These are phyloP conservation scores for Priceomyces medius DNA, from an alignment of 805 yeast species.

Conservation along the genomic window DNA sequence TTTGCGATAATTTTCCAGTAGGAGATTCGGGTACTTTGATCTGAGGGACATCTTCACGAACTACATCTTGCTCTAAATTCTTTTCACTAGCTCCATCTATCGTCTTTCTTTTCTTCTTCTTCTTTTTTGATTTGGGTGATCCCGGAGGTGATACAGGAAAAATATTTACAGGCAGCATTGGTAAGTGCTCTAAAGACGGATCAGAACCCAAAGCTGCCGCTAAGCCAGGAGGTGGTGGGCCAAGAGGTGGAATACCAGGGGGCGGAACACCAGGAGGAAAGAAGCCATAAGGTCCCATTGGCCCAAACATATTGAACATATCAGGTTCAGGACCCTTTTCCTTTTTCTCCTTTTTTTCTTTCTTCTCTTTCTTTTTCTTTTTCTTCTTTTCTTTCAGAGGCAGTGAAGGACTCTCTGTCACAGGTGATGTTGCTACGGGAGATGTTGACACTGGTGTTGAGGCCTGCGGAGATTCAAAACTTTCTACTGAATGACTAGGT, in stretches of 20 bases:
- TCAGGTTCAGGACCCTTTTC: not conserved
- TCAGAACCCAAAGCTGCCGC: not conserved
- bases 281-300: slow-evolving; percentile 1
- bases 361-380: slow-evolving; percentile 2
- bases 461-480: not conserved
- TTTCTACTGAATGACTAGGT: not conserved
- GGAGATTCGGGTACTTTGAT: not conserved
- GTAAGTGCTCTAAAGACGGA: slow-evolving; percentile 4
- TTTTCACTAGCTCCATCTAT: not conserved
- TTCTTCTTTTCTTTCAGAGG: slow-evolving; percentile 3
- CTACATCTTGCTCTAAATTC: not conserved
- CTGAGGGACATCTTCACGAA: not conserved
- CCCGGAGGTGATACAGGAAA: not conserved
- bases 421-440: no score
- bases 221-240: slow-evolving; percentile 7
- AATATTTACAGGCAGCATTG: not conserved
- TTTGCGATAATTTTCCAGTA: no score
- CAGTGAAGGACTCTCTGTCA: not conserved
- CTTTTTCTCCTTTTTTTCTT: not conserved
- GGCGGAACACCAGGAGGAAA: slow-evolving; percentile 1
- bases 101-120: slow-evolving; percentile 3
- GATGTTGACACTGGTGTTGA: no score
- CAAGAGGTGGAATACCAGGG: slow-evolving; percentile 3
- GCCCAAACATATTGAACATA: not conserved
- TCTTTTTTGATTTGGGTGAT: not conserved